phyloP scores from a whole-genome alignment of 2,329 filamentous ascomycete species.

The Blastomyces percursus region DNA sequence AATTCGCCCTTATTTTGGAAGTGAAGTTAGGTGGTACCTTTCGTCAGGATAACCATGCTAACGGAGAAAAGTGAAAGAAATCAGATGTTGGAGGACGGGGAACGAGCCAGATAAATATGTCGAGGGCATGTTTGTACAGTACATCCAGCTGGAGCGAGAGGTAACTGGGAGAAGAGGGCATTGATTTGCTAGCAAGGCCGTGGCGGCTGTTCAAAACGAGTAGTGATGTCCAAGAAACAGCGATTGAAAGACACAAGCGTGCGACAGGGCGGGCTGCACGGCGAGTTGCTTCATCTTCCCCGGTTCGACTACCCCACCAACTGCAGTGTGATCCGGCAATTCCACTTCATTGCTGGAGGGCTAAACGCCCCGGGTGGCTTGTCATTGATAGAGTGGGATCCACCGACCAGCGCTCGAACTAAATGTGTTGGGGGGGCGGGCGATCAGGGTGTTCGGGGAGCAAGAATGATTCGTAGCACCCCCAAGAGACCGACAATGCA shows the following conservation, averaged over 20 bases:
- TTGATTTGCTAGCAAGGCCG: background rate
- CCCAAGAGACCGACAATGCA: conserved; percentile 1
- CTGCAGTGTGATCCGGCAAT: conserved; percentile 1
- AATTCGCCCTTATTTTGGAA: background rate
- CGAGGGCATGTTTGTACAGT: background rate
- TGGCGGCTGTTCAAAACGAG: conserved; percentile 1
- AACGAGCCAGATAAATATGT: background rate
- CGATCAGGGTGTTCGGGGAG: background rate
- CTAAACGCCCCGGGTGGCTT: background rate
- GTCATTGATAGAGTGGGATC: background rate
- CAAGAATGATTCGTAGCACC: background rate
- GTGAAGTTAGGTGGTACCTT: background rate
- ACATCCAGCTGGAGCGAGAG: background rate
- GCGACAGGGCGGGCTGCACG: background rate
- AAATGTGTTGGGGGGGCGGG: background rate
- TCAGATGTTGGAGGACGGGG: background rate
- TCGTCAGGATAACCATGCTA: background rate
- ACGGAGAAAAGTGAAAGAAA: background rate
- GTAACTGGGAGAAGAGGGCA: background rate
- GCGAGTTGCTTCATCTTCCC: background rate
- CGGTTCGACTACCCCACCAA: conserved; percentile 1
- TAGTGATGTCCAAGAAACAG: background rate
- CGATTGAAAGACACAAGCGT: background rate
- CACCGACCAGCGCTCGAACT: background rate
- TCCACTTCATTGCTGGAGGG: background rate